Conservation (phyloP, 2,329 filamentous ascomycete genomes). For the Apiospora pterosperma region DNA sequence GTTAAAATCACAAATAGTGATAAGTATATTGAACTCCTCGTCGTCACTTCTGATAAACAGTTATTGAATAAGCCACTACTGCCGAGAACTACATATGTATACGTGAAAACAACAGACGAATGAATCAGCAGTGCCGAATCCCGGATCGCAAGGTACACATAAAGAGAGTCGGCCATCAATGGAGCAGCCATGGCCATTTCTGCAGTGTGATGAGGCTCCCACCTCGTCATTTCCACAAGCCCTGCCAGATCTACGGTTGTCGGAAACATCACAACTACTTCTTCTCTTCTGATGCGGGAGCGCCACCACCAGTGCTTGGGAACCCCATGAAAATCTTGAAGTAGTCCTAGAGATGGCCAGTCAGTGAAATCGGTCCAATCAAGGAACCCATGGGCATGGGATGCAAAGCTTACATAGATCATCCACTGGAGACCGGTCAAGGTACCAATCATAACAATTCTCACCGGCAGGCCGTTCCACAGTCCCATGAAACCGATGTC, state of each 20-base stretch:
- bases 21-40: not conserved
- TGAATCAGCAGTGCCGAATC: not conserved
- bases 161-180: not conserved
- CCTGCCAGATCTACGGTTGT: not conserved
- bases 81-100: not conserved
- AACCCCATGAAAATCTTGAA: conserved; percentile 90
- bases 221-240: not conserved
- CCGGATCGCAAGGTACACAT: not conserved
- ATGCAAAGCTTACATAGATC: conserved; percentile 67
- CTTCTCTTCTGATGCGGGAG: conserved; percentile 43
- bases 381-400: not conserved
- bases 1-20: not conserved
- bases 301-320: conserved; percentile 73
- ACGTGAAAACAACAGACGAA: not conserved
- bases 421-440: conserved; percentile 88
- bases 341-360: conserved; percentile 54
- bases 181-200: not conserved
- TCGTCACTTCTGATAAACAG: not conserved
- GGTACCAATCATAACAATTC: conserved; percentile 86
- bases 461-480: conserved; percentile 84
- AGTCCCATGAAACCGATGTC: conserved; percentile 86
- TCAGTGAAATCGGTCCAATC: not conserved
- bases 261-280: not conserved
- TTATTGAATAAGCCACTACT: not conserved
- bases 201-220: not conserved